Base-by-base conservation (phyloP, 345 rosid genomes). In the Gossypium turneri region DNA sequence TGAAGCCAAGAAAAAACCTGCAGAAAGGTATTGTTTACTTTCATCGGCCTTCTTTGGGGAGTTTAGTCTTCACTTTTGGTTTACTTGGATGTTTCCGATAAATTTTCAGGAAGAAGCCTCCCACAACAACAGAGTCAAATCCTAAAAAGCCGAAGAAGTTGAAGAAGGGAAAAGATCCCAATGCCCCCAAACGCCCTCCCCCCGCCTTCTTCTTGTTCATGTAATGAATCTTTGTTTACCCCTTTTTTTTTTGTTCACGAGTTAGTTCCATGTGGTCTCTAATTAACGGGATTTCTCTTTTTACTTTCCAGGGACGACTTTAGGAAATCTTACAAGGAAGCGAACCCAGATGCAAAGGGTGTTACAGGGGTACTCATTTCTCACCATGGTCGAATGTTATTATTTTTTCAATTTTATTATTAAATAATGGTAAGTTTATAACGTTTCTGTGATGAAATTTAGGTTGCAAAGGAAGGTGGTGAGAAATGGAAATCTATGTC, bases 171-270 rank as follows among this genome's bases (percentile, higher is more conserved):
- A 79, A 76, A 58, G 81, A 83, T 72, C 80, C 90, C 0, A 89
- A 82, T 78, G 84, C 77, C 74, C 86, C 89, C 12, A 92, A 92
- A 61, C 92, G 96, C 60, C 97, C 98, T 74, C 86, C 89, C 41
- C 88, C 97, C 0, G 97, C 96, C n/a, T 94, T 92, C 88, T 91
- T 94, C 38, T 44, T 94, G 73, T 94, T 94, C 88, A 82, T 94
- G 94, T 92, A 86, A 71, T 62, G 2, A 13, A 29, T 8, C 7
- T 12, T 38, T 5, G 1, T 1, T 29, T 61, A 0, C 4, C 12
- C 13, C 0, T 4, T 24, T 4, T 2, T 4, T 24, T 4, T 59
- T 24, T 19, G 70, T n/a, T n/a, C 25, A 29, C 61, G 17, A 56
- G n/a, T 24, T 56, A n/a, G 41, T 34, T 34, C 41, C 41, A 48